Evolutionary conservation across 2,329 filamentous ascomycete species (phyloP).

Genomic region (Verticillium nonalfalfae): DNA sequence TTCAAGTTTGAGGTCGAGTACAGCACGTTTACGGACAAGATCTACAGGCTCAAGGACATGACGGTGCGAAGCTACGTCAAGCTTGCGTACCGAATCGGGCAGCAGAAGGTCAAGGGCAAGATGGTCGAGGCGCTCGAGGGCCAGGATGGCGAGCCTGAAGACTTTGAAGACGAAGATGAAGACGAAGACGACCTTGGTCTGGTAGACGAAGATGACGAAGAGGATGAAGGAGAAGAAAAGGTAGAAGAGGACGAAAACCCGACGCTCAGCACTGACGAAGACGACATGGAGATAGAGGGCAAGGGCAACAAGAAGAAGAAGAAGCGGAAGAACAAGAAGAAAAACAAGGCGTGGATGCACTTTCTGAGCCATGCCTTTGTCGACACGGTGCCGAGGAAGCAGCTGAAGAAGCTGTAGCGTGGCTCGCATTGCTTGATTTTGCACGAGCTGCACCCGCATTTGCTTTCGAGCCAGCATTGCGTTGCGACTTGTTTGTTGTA

Average conservation of each 20-base stretch:
- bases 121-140: slow-evolving; percentile 17
- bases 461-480: neutral
- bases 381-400: slow-evolving; percentile 58
- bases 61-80: slow-evolving; percentile 77
- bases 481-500: neutral
- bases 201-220: slow-evolving; percentile 4
- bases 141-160: slow-evolving; percentile 10
- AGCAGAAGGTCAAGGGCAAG: slow-evolving; percentile 14
- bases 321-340: slow-evolving; percentile 45
- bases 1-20: slow-evolving; percentile 83
- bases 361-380: slow-evolving; percentile 79
- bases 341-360: slow-evolving; percentile 68
- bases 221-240: slow-evolving; percentile 18
- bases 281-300: slow-evolving; percentile 31
- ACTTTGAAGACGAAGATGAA: slow-evolving; percentile 10
- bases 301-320: slow-evolving; percentile 33
- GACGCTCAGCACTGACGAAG: slow-evolving; percentile 10
- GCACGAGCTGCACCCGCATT: neutral
- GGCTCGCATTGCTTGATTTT: neutral
- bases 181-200: slow-evolving; percentile 19
- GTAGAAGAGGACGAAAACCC: slow-evolving; percentile 12
- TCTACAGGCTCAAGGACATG: slow-evolving; percentile 73
- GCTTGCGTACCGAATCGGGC: slow-evolving; percentile 72
- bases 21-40: slow-evolving; percentile 68
- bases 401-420: slow-evolving; percentile 45